Conservation (phyloP, 257 asterid species). For the Verbena officinalis region DNA sequence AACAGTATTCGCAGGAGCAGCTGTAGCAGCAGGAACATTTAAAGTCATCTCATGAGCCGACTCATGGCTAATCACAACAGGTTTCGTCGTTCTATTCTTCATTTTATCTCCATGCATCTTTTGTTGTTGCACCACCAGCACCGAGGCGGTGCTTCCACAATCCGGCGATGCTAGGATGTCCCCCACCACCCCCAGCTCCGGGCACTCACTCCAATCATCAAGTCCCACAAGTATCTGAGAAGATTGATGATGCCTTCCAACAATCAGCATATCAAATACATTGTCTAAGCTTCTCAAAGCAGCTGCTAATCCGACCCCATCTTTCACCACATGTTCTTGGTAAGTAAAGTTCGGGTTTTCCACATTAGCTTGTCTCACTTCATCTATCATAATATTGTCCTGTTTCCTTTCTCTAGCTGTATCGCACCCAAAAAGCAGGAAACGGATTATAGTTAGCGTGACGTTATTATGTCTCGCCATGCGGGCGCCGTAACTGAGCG, state of each 20-base stretch:
- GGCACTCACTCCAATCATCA: slow-evolving; percentile 57
- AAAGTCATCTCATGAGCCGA: background rate
- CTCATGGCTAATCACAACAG: slow-evolving; percentile 38
- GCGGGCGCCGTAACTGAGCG: slow-evolving; percentile 48
- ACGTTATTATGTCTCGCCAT: slow-evolving; percentile 46
- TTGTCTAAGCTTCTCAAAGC: slow-evolving; percentile 35
- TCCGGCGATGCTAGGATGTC: slow-evolving; percentile 55
- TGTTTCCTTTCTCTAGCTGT: slow-evolving; percentile 46
- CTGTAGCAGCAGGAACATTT: background rate
- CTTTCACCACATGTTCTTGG: slow-evolving; percentile 54
- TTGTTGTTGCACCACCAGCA: slow-evolving; percentile 62
- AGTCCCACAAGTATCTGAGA: slow-evolving; percentile 52
- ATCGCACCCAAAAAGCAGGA: slow-evolving; percentile 48
- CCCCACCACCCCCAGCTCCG: slow-evolving; percentile 59
- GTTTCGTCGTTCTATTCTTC: slow-evolving; percentile 30
- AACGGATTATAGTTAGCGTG: slow-evolving; percentile 41
- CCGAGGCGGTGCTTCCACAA: slow-evolving; percentile 41
- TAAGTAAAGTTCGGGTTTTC: slow-evolving; percentile 42
- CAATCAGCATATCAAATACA: slow-evolving; percentile 45
- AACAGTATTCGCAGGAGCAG: background rate
- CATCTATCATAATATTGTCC: slow-evolving; percentile 48
- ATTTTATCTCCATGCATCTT: slow-evolving; percentile 36
- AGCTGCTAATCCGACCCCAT: slow-evolving; percentile 47
- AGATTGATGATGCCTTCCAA: slow-evolving; percentile 47
- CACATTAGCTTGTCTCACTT: slow-evolving; percentile 39